Percentiles rank a stretch among this genome's conserved stretches.
Conservation (phyloP, 306 rosid genomes). For the Glycine soja region DNA sequence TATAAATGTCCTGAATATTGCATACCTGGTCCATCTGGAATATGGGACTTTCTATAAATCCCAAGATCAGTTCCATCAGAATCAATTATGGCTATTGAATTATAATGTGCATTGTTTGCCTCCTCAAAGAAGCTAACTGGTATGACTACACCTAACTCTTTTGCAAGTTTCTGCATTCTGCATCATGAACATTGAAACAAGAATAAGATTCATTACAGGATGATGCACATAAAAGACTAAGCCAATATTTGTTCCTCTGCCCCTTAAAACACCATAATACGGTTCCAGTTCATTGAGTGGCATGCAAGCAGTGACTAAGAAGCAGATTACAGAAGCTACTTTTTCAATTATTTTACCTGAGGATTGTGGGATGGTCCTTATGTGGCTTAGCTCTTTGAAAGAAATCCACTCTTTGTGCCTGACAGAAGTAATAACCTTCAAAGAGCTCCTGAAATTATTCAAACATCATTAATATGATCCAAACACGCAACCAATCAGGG, state of each 20-base stretch:
- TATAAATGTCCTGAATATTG: constrained; percentile 21
- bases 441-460: constrained; percentile 78
- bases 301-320: constrained; percentile 18
- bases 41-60: constrained; percentile 93
- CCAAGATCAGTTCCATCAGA: constrained; percentile 98
- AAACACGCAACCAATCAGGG: constrained; percentile 35
- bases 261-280: constrained; percentile 1
- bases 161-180: constrained; percentile 92
- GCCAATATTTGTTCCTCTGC: constrained; percentile 21
- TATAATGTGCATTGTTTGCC: constrained; percentile 96
- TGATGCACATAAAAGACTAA: constrained; percentile 14
- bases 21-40: constrained; percentile 95
- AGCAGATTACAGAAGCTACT: constrained; percentile 38
- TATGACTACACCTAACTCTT: constrained; percentile 83
- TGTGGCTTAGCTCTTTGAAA: constrained; percentile 84
- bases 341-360: constrained; percentile 58
- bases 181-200: constrained; percentile 46
- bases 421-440: constrained; percentile 96
- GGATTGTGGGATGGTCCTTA: constrained; percentile 86
- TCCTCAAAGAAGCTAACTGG: constrained; percentile 98
- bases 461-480: constrained; percentile 37
- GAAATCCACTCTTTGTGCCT: constrained; percentile 90
- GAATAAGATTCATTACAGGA: constrained; percentile 39
- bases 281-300: constrained; percentile 34
- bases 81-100: constrained; percentile 85